phyloP scores from a whole-genome alignment of 208 protist species.

The Acanthamoeba healyi region DNA sequence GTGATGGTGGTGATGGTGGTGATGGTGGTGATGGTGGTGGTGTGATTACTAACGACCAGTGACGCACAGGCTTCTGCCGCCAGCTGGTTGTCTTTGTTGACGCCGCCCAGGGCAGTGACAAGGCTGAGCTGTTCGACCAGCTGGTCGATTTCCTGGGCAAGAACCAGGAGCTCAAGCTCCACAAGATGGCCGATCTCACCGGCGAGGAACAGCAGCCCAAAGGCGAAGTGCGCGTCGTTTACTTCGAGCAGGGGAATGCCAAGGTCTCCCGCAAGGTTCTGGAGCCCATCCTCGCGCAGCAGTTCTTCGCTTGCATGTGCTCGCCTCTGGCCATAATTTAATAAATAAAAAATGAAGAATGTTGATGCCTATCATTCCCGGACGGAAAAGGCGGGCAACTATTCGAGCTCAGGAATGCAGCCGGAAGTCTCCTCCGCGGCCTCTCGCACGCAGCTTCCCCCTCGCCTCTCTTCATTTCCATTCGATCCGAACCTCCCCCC shows the following conservation, averaged over 20 bases:
- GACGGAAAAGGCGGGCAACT: no score
- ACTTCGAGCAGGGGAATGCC: slow-evolving; percentile 16
- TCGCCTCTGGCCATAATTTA: no score
- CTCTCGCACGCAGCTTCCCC: no score
- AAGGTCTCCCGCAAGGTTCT: slow-evolving; percentile 55
- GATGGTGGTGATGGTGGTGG: no score
- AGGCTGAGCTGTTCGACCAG: background rate
- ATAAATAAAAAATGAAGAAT: no score
- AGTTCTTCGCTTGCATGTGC: slow-evolving; percentile 32
- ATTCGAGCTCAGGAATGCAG: no score
- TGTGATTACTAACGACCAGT: background rate
- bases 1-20: no score
- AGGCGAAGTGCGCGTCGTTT: background rate
- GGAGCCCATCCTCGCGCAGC: slow-evolving; percentile 11
- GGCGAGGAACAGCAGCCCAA: background rate
- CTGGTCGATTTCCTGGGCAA: slow-evolving; percentile 1
- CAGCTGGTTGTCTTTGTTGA: background rate
- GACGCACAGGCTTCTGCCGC: background rate
- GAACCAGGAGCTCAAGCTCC: background rate
- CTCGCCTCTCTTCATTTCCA: no score
- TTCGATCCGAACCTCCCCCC: no score
- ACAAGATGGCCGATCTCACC: background rate
- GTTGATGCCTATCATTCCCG: no score
- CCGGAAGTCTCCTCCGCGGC: no score
- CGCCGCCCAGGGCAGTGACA: background rate